Evolutionary conservation across 441 rosid species (phyloP), one percentile per base, ranked within the genome.

Genomic region (Gossypium armourianum): DNA sequence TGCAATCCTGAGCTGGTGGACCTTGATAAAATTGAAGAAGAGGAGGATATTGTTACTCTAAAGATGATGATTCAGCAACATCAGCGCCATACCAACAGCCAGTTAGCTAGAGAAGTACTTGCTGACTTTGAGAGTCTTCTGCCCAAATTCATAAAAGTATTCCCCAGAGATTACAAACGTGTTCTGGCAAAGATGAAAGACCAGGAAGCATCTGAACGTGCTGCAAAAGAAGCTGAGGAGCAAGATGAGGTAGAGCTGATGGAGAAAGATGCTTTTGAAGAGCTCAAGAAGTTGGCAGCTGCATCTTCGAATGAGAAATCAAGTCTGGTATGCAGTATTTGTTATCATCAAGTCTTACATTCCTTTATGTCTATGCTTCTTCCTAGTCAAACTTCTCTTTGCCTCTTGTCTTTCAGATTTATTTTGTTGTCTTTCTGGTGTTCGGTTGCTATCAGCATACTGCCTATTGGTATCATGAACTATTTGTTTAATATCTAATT

Each of bases 31-130:
- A 96, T 96, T 52, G 98, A 93, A 77, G 97, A 91, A 69, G 94
- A 88, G 23, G 99, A 91, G 54, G 98, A 96, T 81, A 84, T 87
- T 47, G 82, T 85, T 87, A 88, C 88, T 15, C 87, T 96, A 26
- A 87, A 81, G 79, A 90, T 91, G 98, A 88, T 93, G 98, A 91
- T 96, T 77, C 99, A 96, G 77, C 99, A 93, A 68, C 99, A 96
- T 78, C 92, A 88, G 76, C 91, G 98, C 57, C 88, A 90, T 82
- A 88, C 99, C 52, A 84, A 83, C 84, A 96, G 99, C 80, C 86
- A 86, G 71, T 85, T 93, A 50, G 97, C 99, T 4, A 85, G 81
- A 82, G 96, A 93, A 76, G 90, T 89, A 49, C 94, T 96, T 69
- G 91, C 86, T 43, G 83, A 93, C 82, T 91, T 87, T 69, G 91